These are phyloP conservation scores for Peronosclerospora sorghi DNA, from an alignment of 352 stramenopile species.

Conservation along the genomic window DNA sequence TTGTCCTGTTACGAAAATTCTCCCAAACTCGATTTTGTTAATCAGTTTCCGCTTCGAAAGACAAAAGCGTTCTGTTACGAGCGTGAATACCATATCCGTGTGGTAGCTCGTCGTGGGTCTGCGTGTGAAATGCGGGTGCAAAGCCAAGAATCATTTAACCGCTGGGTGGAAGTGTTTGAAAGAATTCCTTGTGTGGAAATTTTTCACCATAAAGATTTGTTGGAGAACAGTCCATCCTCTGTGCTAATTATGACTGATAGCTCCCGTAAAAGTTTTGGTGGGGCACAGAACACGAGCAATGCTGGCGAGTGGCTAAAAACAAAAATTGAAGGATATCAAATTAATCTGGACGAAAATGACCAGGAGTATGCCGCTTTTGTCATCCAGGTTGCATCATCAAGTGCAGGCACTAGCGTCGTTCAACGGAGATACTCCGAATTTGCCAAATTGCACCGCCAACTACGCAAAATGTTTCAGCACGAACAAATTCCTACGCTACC, in stretches of 20 bases:
- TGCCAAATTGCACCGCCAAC: constrained; percentile 52
- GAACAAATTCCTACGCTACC: constrained; percentile 66
- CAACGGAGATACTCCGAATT: constrained; percentile 77
- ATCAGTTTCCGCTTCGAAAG: constrained; percentile 56
- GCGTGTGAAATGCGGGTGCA: constrained; percentile 73
- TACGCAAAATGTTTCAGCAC: constrained; percentile 68
- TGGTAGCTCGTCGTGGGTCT: constrained; percentile 54
- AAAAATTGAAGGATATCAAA: constrained; percentile 67
- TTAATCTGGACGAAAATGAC: constrained; percentile 60
- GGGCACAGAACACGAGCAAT: constrained; percentile 8
- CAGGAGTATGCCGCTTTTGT: constrained; percentile 67
- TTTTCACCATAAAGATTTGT: constrained; percentile 57
- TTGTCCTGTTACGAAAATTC: constrained; percentile 77
- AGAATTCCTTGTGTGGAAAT: constrained; percentile 45
- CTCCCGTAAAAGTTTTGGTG: constrained; percentile 13
- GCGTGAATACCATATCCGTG: constrained; percentile 61
- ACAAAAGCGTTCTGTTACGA: constrained; percentile 65
- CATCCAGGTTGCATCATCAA: constrained; percentile 66
- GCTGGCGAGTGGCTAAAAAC: constrained; percentile 55
- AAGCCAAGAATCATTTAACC: constrained; percentile 64
- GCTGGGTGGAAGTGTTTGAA: constrained; percentile 56
- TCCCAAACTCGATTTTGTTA: constrained; percentile 57
- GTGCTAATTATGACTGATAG: constrained; percentile 60
- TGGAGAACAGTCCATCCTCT: constrained; percentile 71
- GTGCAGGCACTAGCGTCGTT: constrained; percentile 50